Base-by-base conservation (phyloP, 805 yeast genomes). In the Teunomyces kruisii region DNA sequence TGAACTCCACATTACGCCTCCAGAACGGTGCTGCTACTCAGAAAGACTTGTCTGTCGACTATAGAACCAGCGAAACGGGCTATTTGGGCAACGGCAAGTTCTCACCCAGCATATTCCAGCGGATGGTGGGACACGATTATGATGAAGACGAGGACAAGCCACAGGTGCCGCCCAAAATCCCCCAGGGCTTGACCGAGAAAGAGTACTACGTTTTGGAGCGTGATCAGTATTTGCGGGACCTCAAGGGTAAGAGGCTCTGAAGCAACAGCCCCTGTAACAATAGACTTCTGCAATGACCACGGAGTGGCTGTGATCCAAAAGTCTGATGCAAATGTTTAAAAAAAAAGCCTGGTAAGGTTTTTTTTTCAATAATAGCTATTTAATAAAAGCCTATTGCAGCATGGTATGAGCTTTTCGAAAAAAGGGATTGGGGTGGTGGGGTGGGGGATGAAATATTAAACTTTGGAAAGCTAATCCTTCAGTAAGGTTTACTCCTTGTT, bases 121-220 rank as follows among this genome's bases (percentile, higher is more conserved):
- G 55, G 12, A 46, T 46, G 29, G 51, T 46, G 9, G 28, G 33
- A 13, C 46, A 32, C 12, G 50, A 47, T 26, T 39, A 40, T 30
- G 44, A 40, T 13, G 50, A 37, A 4, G 45, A 35, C 16, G 38
- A 35, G 19, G 53, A 57, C 43, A 72, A 71, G 47, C 76, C 76
- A 2, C 50, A 55, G 13, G 73, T 72, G 7, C 77, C 77, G 2
- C 76, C 77, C 1, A 72, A 72, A 50, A 64, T 71, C 16, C 77
- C 77, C 1, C 53, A 57, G 35, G 77, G 77, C 3, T 50, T 72
- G 32, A 59, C 70, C 12, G 76, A 70, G 35, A 56, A 52, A 52
- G 77, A 72, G 48, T 72, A 72, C 47, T 72, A 70, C 46, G 64
- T 69, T 3, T 49, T 72, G 41, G 76, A 72, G 36, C 65, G 61